These are phyloP conservation scores for Talaromyces sp. DNA, from an alignment of 2,329 filamentous ascomycete genomes.

Conservation along the genomic window DNA sequence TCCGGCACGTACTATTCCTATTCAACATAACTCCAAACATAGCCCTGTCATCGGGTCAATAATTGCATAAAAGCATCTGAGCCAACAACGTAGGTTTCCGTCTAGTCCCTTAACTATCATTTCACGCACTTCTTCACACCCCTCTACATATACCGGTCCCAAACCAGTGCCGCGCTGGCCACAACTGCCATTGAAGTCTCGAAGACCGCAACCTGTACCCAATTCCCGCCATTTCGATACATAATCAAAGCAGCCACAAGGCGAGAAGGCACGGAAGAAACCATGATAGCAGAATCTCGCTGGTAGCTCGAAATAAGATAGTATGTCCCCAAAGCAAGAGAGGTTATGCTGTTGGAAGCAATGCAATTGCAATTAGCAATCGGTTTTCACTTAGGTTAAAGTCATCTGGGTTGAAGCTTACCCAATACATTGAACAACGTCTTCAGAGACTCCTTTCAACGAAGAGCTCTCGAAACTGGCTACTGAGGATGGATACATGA, in stretches of 20 bases:
- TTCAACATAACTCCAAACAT: no score
- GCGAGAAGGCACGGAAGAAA: conserved; percentile 7
- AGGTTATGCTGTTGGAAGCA: not conserved
- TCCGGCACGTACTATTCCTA: no score
- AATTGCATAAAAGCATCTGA: no score
- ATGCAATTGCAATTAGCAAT: not conserved
- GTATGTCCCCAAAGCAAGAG: conserved; percentile 15
- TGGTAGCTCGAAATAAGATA: conserved; percentile 19
- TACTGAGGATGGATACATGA: not conserved
- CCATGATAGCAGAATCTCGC: conserved; percentile 15
- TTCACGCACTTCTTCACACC: no score
- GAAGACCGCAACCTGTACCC: not conserved
- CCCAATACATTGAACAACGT: not conserved
- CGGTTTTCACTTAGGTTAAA: not conserved
- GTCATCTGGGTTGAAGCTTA: not conserved
- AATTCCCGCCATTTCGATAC: not conserved
- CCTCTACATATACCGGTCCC: not conserved
- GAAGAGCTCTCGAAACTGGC: not conserved
- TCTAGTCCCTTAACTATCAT: no score
- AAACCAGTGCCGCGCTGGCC: not conserved
- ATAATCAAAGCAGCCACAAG: not conserved
- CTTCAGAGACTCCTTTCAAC: not conserved
- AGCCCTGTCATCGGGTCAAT: no score
- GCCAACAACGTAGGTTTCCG: no score
- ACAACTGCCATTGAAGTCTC: not conserved